These are phyloP conservation scores for Endotrypanum monterogeii DNA, from an alignment of 208 protist species.

Conservation along the genomic window DNA sequence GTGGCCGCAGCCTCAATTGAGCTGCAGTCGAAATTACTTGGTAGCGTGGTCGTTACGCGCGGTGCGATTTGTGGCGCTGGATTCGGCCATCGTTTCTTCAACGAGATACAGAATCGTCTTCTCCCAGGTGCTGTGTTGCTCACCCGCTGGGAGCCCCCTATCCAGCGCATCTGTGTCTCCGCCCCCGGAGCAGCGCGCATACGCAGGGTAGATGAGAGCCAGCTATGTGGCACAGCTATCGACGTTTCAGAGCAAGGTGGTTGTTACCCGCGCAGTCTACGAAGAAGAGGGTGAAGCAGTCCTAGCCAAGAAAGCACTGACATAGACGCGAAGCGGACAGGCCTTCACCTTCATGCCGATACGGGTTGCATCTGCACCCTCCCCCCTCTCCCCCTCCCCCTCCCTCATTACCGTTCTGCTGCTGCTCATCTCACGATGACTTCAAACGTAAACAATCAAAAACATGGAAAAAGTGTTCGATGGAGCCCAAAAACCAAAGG, in stretches of 20 bases:
- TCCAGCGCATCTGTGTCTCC: conserved; percentile 90
- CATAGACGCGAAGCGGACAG: conserved; percentile 20
- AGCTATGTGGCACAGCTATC: conserved; percentile 94
- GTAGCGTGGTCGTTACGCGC: conserved; percentile 91
- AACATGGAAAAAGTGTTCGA: background rate
- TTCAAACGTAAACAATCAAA: background rate
- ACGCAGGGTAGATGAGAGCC: conserved; percentile 95
- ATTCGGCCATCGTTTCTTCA: conserved; percentile 93
- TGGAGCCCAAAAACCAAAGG: background rate
- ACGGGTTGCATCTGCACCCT: background rate
- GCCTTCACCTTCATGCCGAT: background rate
- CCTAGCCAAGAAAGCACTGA: conserved; percentile 50
- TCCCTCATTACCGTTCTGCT: background rate
- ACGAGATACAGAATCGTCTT: conserved; percentile 78
- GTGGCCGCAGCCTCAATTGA: conserved; percentile 48
- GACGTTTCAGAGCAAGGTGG: conserved; percentile 90
- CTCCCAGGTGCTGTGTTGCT: background rate
- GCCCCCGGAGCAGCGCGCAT: conserved; percentile 91
- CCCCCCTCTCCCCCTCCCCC: background rate
- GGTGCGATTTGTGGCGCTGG: conserved; percentile 91
- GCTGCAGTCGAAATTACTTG: conserved; percentile 65
- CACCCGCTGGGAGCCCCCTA: background rate
- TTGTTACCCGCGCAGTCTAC: conserved; percentile 49
- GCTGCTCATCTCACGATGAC: background rate
- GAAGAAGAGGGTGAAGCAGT: conserved; percentile 57